These are phyloP conservation scores for Ploettnerulaceae sp. DNA, from an alignment of 2,329 filamentous ascomycete genomes.

Conservation along the genomic window DNA sequence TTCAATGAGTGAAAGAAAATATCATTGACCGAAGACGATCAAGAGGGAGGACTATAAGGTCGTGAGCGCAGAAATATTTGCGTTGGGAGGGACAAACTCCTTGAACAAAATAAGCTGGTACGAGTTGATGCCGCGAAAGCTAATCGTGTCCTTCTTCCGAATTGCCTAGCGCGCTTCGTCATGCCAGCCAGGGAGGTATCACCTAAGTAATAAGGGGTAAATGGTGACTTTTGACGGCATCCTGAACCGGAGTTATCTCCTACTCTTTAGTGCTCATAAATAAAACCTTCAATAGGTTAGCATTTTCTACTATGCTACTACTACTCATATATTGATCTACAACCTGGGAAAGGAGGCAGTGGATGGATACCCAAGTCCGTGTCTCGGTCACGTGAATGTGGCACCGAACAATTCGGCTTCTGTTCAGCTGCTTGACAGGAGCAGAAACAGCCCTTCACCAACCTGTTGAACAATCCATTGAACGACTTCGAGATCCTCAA, in stretches of 20 bases:
- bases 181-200: neutral
- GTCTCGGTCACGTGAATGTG: too few relatives aligned
- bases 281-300: neutral
- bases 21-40: conserved; percentile 28
- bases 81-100: conserved; percentile 3
- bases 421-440: neutral
- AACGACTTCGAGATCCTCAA: neutral
- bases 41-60: conserved; percentile 25
- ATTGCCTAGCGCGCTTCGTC: neutral
- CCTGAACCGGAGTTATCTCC: too few relatives aligned
- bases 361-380: too few relatives aligned
- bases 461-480: neutral
- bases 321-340: too few relatives aligned
- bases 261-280: too few relatives aligned
- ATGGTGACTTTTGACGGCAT: too few relatives aligned
- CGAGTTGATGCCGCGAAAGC: conserved; percentile 6
- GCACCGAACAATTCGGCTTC: too few relatives aligned
- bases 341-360: too few relatives aligned
- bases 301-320: neutral
- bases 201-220: neutral
- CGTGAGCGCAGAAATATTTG: neutral
- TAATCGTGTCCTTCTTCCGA: conserved; percentile 17
- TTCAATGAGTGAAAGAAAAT: conserved; percentile 24
- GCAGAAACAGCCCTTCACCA: neutral
- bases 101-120: conserved; percentile 11